These are phyloP conservation scores for Pseudopyrenochaeta lycopersici DNA, from an alignment of 2,329 filamentous ascomycete genomes.

Conservation along the genomic window DNA sequence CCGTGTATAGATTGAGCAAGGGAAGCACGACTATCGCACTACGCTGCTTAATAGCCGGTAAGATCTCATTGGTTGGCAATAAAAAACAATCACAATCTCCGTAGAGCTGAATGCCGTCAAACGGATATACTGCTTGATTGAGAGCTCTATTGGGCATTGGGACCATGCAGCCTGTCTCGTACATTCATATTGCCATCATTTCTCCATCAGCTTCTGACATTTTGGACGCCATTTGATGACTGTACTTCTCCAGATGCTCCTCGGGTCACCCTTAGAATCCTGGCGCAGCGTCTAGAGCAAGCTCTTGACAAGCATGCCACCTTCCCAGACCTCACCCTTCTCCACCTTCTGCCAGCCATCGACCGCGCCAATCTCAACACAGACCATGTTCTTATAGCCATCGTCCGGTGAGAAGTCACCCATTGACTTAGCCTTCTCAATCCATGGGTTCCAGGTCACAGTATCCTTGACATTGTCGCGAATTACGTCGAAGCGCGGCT, in stretches of 20 bases:
- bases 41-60: background rate
- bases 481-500: constrained; percentile 74
- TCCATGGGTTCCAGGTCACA: constrained; percentile 98
- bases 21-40: constrained; percentile 8
- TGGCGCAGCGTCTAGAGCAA: constrained; percentile 26
- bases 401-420: constrained; percentile 89
- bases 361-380: constrained; percentile 89
- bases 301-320: constrained; percentile 66
- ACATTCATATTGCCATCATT: background rate
- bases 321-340: constrained; percentile 75
- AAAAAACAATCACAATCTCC: background rate
- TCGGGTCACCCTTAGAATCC: background rate
- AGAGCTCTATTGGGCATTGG: background rate
- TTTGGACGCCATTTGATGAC: background rate
- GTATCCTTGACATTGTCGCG: constrained; percentile 87
- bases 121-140: constrained; percentile 1
- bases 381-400: constrained; percentile 92
- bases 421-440: constrained; percentile 82
- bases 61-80: background rate
- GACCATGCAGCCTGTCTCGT: background rate
- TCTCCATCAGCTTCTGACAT: background rate
- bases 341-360: constrained; percentile 85
- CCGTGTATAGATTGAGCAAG: constrained; percentile 1
- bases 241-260: too few species aligned
- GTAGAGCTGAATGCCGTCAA: background rate